Conservation (phyloP, 257 asterid species). For the Penstemon newberryi region DNA sequence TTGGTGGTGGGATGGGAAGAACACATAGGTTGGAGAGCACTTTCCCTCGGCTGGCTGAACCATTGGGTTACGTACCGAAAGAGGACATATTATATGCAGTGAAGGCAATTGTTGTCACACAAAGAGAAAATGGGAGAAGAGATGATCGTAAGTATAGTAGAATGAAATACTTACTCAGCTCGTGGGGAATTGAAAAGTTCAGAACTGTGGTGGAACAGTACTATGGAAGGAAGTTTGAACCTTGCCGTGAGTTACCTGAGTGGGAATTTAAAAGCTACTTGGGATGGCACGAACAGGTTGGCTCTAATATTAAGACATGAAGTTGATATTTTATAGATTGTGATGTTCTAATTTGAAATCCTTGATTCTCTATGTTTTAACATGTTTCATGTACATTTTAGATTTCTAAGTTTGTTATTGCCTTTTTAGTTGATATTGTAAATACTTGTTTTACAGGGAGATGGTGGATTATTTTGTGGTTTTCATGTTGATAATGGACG, state of each 20-base stretch:
- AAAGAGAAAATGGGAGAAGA: constrained; percentile 94
- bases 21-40: constrained; percentile 87
- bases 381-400: constrained; percentile 2
- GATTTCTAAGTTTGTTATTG: constrained; percentile 1
- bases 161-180: constrained; percentile 86
- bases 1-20: constrained; percentile 99
- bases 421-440: constrained; percentile 10
- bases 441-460: constrained; percentile 59
- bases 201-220: constrained; percentile 77
- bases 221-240: constrained; percentile 82
- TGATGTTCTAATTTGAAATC: not conserved
- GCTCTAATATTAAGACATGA: constrained; percentile 9
- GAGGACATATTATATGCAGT: constrained; percentile 86
- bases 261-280: constrained; percentile 96
- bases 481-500: constrained; percentile 95
- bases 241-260: constrained; percentile 78
- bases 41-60: constrained; percentile 86
- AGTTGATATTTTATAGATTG: constrained; percentile 2
- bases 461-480: constrained; percentile 86
- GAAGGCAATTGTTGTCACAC: constrained; percentile 94
- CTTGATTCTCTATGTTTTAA: not conserved
- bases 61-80: constrained; percentile 92
- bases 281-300: constrained; percentile 99
- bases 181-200: constrained; percentile 98
- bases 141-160: constrained; percentile 98